Conservation (phyloP, 1,284 basidiomycete species). For the Pascua guehoae region DNA sequence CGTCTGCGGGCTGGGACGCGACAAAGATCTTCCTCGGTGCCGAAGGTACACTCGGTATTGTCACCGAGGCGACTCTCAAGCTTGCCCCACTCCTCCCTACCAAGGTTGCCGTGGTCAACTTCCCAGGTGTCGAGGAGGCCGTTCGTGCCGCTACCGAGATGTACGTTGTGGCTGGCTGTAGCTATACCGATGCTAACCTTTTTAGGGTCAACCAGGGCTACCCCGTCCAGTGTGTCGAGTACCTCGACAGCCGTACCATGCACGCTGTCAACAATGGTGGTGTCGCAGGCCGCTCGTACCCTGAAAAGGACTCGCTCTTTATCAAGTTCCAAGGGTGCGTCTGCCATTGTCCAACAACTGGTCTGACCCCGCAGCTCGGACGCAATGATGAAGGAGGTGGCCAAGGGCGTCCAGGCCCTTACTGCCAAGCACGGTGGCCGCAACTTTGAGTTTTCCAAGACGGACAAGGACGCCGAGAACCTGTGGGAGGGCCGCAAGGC, state of each 20-base stretch:
- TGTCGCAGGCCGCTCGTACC: conserved; percentile 57
- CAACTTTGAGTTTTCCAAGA: conserved; percentile 66
- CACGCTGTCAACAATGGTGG: conserved; percentile 65
- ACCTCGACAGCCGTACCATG: conserved; percentile 69
- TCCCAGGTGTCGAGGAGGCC: conserved; percentile 54
- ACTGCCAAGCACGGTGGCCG: conserved; percentile 64
- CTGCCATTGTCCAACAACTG: neutral
- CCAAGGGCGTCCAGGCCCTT: conserved; percentile 59
- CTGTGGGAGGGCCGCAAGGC: conserved; percentile 86
- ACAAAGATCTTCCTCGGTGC: conserved; percentile 92
- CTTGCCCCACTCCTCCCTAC: conserved; percentile 77
- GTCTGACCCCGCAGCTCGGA: neutral
- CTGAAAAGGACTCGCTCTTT: conserved; percentile 70
- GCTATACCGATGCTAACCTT: conserved; percentile 15
- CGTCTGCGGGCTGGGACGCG: conserved; percentile 83
- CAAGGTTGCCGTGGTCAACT: conserved; percentile 53
- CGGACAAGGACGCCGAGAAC: conserved; percentile 65
- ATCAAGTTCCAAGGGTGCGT: conserved; percentile 76
- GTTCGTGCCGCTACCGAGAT: conserved; percentile 62
- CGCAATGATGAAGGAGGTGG: conserved; percentile 46
- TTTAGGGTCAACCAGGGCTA: conserved; percentile 15
- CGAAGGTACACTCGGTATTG: conserved; percentile 88
- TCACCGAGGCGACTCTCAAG: conserved; percentile 83
- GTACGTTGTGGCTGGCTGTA: conserved; percentile 29
- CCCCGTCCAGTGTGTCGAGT: conserved; percentile 65